Evolutionary conservation across 164 flowering plant genomes (phyloP).

Genomic region (Taxillus chinensis): DNA sequence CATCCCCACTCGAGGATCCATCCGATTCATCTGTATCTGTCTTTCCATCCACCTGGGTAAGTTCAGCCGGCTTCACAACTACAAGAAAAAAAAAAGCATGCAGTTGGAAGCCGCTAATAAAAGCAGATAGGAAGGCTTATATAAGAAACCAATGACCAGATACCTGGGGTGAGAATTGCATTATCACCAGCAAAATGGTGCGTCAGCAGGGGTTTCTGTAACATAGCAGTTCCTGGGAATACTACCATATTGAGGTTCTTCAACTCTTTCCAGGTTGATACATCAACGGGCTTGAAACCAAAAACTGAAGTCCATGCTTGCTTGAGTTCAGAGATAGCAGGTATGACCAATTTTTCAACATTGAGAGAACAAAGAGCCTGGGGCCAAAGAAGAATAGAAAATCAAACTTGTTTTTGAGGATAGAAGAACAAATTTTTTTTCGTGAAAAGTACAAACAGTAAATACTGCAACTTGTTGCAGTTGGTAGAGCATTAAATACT

Average conservation of each 20-base stretch:
- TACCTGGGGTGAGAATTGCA: conserved; percentile 8
- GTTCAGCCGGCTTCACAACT: conserved; percentile 12
- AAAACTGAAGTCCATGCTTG: conserved; percentile 73
- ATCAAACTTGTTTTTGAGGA: neutral
- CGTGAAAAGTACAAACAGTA: neutral
- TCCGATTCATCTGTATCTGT: conserved; percentile 2
- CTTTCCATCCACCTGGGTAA: neutral
- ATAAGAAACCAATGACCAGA: neutral
- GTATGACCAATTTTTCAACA: conserved; percentile 66
- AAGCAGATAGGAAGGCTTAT: neutral
- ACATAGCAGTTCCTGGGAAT: conserved; percentile 56
- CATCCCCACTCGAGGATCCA: neutral
- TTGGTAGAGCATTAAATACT: too few species aligned
- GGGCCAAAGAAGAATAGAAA: neutral
- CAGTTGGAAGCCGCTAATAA: neutral
- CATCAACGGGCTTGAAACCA: conserved; percentile 53
- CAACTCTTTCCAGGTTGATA: conserved; percentile 31
- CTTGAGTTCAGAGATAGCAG: conserved; percentile 59
- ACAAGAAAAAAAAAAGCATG: conserved; percentile 6
- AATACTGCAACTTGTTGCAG: neutral
- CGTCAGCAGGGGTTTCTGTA: conserved; percentile 39
- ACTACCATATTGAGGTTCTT: conserved; percentile 47
- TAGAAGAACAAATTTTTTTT: neutral
- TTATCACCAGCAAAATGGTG: conserved; percentile 8
- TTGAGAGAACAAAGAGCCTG: conserved; percentile 42